A percentile compares a stretch with the other conserved stretches of the same genome.
Conservation (phyloP, 139 green algal species). For the Micractinium conductrix region DNA sequence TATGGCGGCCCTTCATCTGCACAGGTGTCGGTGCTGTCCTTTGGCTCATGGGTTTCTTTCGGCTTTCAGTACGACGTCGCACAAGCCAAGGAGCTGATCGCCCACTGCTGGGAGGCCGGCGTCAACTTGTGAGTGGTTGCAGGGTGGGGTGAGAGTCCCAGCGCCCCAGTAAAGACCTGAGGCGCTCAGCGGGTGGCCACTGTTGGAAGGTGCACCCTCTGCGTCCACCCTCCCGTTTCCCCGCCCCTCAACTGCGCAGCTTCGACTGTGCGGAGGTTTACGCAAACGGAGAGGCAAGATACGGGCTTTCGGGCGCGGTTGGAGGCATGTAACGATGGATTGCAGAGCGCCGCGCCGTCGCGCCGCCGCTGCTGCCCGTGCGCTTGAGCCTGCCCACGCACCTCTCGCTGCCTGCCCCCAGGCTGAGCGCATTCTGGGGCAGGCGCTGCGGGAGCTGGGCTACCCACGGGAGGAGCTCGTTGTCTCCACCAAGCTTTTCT, state of each 20-base stretch:
- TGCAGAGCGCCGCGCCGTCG: too few relatives aligned
- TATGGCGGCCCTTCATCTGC: not conserved
- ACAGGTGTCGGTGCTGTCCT: conserved; percentile 71
- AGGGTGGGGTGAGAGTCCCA: too few relatives aligned
- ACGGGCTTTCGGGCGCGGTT: too few relatives aligned
- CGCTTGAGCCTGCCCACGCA: too few relatives aligned
- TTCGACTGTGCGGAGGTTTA: conserved; percentile 93
- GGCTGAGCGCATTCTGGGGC: conserved; percentile 88
- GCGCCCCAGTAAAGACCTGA: not conserved
- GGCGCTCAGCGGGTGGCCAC: not conserved
- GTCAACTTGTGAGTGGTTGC: conserved; percentile 73
- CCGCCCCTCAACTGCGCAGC: conserved; percentile 22
- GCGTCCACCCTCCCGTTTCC: not conserved
- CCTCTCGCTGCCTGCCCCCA: too few relatives aligned
- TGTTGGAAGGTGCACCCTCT: not conserved
- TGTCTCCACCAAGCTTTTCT: conserved; percentile 75
- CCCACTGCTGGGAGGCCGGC: conserved; percentile 54
- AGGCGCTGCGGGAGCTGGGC: conserved; percentile 74
- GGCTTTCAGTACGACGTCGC: conserved; percentile 58
- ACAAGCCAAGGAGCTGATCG: conserved; percentile 74
- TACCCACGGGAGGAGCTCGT: conserved; percentile 73
- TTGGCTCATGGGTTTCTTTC: conserved; percentile 78
- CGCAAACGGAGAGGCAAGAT: conserved; percentile 66
- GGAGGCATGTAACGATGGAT: too few relatives aligned
- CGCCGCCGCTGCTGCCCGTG: too few relatives aligned